Evolutionary conservation across 768 basidiomycete species (phyloP).

Genomic region (Hericium alpestre): DNA sequence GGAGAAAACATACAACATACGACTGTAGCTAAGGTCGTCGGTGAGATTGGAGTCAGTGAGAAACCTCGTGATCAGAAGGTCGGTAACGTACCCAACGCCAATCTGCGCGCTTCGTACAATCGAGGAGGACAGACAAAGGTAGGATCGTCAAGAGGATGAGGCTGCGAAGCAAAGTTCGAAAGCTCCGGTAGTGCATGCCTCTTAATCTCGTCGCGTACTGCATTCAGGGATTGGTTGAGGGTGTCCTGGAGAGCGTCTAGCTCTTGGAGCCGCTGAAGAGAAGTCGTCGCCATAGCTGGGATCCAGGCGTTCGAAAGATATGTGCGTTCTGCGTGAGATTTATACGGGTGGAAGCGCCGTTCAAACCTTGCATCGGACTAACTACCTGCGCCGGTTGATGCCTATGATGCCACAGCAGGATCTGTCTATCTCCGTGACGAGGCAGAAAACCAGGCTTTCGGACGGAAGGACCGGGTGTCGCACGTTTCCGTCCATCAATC

Average conservation of each 20-base stretch:
- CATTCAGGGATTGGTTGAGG: slow-evolving; percentile 13
- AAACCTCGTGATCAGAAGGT: background rate
- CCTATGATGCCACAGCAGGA: too few species aligned
- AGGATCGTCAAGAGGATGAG: slow-evolving; percentile 2
- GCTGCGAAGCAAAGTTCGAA: background rate
- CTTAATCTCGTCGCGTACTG: slow-evolving; percentile 4
- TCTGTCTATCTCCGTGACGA: background rate
- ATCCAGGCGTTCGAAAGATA: background rate
- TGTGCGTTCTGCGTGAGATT: background rate
- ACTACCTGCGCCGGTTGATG: background rate
- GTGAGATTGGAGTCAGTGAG: background rate
- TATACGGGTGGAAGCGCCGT: background rate
- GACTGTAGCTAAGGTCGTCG: slow-evolving; percentile 1
- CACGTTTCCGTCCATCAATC: too few species aligned
- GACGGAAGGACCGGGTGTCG: too few species aligned
- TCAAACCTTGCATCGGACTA: background rate
- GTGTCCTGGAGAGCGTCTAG: slow-evolving; percentile 11
- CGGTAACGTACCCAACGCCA: slow-evolving; percentile 1
- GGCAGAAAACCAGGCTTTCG: too few species aligned
- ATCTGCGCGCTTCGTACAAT: slow-evolving; percentile 1
- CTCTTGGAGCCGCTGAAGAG: background rate
- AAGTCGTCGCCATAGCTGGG: background rate
- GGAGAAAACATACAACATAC: background rate
- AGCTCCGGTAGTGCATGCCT: background rate
- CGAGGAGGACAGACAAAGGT: slow-evolving; percentile 1